Base-by-base conservation (phyloP, 129 eudicot species). In the Saussurea involucrata region DNA sequence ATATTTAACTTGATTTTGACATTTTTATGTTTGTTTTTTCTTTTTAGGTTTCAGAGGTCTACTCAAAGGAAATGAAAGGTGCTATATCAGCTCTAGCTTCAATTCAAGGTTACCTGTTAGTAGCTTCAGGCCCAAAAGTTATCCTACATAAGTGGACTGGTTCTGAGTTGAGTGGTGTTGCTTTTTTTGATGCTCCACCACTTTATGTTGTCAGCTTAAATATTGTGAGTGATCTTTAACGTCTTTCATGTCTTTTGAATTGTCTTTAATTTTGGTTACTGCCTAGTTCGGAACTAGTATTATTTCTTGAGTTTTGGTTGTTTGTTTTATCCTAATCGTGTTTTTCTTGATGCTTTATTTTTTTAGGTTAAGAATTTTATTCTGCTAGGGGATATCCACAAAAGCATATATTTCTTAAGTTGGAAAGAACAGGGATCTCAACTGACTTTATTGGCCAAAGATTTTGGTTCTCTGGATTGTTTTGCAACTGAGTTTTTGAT, bases 181-280 rank as follows among this genome's bases (percentile, higher is more conserved):
- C 98, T 46, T 95, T 95, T 73, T 85, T 78, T 78, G 98, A 95
- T 83, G 96, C 86, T 76, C 98, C 98, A 8, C 98, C 99, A 36
- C 99, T 95, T 31, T 83, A 95, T 86, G 99, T 92, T 34, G 99
- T 95, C 81, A 95, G 99, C 97, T 78, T 95, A 80, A 95, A 95
- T 75, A 95, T 92, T 76, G 99, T 92, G 80, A 42, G 97, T 83
- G 53, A 44, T 64, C 76, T 78, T 67, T 66, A 25, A 55, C 17
- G 33, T 24, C 64, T 28, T 75, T 13, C 9, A 1, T 40, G 2
- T 63, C 46, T 22, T 33, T 40, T 57, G 65, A 60, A 60, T 20
- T 60, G 65, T 69, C 32, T 21, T 69, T 69, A 15, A n/a, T 24
- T 11, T 34, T 64, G 24, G n/a, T 34, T 7, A 24, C 78, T 32